Conservation (phyloP, 1,284 basidiomycete species). For the Kwoniella shivajii region DNA sequence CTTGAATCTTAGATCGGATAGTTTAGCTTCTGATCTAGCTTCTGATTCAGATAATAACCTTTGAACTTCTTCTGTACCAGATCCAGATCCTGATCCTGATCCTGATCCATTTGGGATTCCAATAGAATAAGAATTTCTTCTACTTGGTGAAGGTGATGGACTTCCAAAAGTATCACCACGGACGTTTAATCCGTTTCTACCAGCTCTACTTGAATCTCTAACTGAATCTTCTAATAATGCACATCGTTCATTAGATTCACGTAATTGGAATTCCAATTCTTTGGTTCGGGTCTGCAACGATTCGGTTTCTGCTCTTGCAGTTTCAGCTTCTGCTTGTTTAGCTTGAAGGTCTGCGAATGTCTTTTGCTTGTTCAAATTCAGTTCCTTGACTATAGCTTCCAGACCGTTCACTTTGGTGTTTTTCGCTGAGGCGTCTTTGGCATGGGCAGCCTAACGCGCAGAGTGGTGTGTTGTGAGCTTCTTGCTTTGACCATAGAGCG, state of each 20-base stretch:
- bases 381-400: slow-evolving; percentile 67
- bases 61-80: slow-evolving; percentile 66
- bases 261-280: slow-evolving; percentile 81
- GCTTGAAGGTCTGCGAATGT: slow-evolving; percentile 82
- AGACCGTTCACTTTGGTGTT: slow-evolving; percentile 67
- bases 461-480: not conserved
- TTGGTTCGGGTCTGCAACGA: slow-evolving; percentile 72
- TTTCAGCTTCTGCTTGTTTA: slow-evolving; percentile 83
- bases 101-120: not conserved
- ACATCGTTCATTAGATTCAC: slow-evolving; percentile 72
- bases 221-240: slow-evolving; percentile 64
- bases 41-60: slow-evolving; percentile 76
- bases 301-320: slow-evolving; percentile 71
- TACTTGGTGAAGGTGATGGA: slow-evolving; percentile 17
- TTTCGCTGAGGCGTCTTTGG: slow-evolving; percentile 67
- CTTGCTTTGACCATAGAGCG: not conserved
- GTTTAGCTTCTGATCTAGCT: slow-evolving; percentile 70
- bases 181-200: slow-evolving; percentile 8
- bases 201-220: slow-evolving; percentile 51
- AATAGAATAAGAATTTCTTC: slow-evolving; percentile 2
- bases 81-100: no score
- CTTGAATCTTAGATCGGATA: slow-evolving; percentile 66
- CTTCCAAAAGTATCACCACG: not conserved
- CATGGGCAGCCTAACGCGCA: slow-evolving; percentile 63
- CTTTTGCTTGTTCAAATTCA: slow-evolving; percentile 70